A percentile compares a stretch with the other conserved stretches of the same genome.
phyloP scores from a whole-genome alignment of 2,329 filamentous ascomycete species.

The Fonsecaea monophora region DNA sequence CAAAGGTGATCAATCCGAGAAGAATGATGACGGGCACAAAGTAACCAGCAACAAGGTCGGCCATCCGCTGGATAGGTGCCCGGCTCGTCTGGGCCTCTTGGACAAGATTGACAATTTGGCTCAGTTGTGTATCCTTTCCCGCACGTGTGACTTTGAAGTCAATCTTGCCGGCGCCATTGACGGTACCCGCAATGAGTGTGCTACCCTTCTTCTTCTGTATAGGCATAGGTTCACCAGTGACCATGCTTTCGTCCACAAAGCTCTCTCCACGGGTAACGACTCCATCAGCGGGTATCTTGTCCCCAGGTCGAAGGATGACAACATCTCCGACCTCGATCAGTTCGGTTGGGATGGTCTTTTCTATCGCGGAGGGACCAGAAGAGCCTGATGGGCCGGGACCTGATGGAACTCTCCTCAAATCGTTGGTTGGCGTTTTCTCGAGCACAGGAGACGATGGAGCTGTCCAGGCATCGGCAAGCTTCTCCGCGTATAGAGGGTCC shows the following conservation, averaged over 20 bases:
- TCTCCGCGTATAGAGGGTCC: slow-evolving; percentile 91
- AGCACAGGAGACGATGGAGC: slow-evolving; percentile 44
- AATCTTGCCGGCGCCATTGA: slow-evolving; percentile 89
- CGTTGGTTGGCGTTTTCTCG: slow-evolving; percentile 53
- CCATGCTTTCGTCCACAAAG: slow-evolving; percentile 97
- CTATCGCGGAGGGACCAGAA: slow-evolving; percentile 64
- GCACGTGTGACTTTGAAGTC: slow-evolving; percentile 93
- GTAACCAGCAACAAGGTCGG: slow-evolving; percentile 88
- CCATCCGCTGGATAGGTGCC: slow-evolving; percentile 91
- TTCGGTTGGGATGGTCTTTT: slow-evolving; percentile 88
- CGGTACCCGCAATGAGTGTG: slow-evolving; percentile 86
- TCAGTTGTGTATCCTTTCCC: slow-evolving; percentile 93
- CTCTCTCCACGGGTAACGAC: slow-evolving; percentile 86
- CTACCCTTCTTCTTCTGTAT: slow-evolving; percentile 85
- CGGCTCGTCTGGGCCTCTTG: slow-evolving; percentile 95
- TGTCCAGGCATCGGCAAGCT: slow-evolving; percentile 82
- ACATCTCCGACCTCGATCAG: slow-evolving; percentile 93
- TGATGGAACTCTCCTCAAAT: slow-evolving; percentile 35
- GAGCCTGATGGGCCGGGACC: slow-evolving; percentile 23
- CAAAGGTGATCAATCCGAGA: slow-evolving; percentile 83
- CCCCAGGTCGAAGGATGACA: slow-evolving; percentile 88
- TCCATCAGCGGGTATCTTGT: slow-evolving; percentile 96
- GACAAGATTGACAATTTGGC: slow-evolving; percentile 97
- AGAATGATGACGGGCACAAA: slow-evolving; percentile 90
- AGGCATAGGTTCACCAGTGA: slow-evolving; percentile 95